Evolutionary conservation across 108 stramenopile species (phyloP), one percentile per base, ranked within the genome.

Genomic region (Nitzschia sp.): DNA sequence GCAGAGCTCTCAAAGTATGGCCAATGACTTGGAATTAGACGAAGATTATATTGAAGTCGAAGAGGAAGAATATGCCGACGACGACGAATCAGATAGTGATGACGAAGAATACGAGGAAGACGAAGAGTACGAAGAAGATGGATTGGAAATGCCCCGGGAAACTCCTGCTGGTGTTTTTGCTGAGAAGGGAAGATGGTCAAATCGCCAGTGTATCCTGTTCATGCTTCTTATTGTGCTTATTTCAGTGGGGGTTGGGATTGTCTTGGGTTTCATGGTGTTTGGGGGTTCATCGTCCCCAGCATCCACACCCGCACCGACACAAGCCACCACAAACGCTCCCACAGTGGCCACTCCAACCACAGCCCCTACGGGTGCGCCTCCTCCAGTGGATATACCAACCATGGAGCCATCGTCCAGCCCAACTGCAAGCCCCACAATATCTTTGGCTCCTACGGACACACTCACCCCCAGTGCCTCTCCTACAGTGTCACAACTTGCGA

Each of bases 171-270:
- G 10, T 21, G 57, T 37, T 14, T 48, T 17, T 15, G 46, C 3
- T 2, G 46, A 48, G 14, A 48, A 48, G 6, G 46, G 17, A 3
- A 1, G 14, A 2, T 67, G 66, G 41, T 40, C 34, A 1, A 39
- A 15, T 10, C 52, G 20, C 17, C 54, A 55, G 39, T 51, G 48
- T 15, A 3, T 67, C 1, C 1, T 54, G 9, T 10, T 55, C n/a
- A 56, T 67, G 53, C 9, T 52, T 2, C 15, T 53, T 8, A 10
- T 39, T 8, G 21, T 67, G 21, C 12, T 53, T 11, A 10, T 26
- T 29, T 25, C 66, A 21, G 54, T 43, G 11, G 66, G 66, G 40
- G 53, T 55, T 20, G 54, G 66, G 10, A 38, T 67, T 40, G 66
- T 24, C 11, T 20, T 62, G 53, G 51, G 22, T 42, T 54, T 52